Percentiles rank a stretch among this genome's conserved stretches.
Conservation (phyloP, 2,329 filamentous ascomycete species). For the Calonectria fujianensis region DNA sequence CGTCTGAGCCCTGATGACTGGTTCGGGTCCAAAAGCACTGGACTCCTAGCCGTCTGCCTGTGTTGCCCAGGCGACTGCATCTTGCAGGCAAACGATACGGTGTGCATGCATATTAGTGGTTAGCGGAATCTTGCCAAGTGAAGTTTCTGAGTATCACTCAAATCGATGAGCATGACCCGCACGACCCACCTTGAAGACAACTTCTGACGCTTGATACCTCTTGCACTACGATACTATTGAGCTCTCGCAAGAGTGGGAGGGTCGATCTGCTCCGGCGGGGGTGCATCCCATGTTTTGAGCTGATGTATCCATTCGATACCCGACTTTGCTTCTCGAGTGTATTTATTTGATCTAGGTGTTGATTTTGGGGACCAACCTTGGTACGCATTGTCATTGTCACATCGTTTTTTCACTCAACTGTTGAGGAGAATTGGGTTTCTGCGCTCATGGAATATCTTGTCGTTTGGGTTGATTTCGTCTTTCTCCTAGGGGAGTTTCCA, state of each 20-base stretch:
- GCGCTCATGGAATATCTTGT: conserved; percentile 9
- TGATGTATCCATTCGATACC: conserved; percentile 13
- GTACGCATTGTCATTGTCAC: conserved; percentile 27
- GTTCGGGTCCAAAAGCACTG: not conserved
- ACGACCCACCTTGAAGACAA: conserved; percentile 3
- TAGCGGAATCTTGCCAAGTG: not conserved
- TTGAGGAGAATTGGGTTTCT: not conserved
- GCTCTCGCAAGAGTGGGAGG: not conserved
- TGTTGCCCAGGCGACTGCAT: not conserved
- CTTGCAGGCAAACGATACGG: conserved; percentile 13
- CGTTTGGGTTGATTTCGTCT: conserved; percentile 19
- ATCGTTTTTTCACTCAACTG: not conserved
- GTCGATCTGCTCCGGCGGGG: conserved; percentile 4
- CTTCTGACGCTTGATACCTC: not conserved
- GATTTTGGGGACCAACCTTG: conserved; percentile 32
- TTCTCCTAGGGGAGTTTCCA: conserved; percentile 8
- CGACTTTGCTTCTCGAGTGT: conserved; percentile 34
- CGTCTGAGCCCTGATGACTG: not conserved
- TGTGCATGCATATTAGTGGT: not conserved
- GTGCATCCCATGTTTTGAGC: not conserved
- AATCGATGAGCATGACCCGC: not conserved
- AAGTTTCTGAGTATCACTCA: not conserved
- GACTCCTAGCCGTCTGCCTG: not conserved
- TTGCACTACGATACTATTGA: not conserved
- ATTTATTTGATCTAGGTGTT: conserved; percentile 35